Percentiles rank a stretch among this genome's conserved stretches.
Evolutionary conservation across 2,329 filamentous ascomycete species (phyloP).

Genomic region (Aspergillus clavatus): DNA sequence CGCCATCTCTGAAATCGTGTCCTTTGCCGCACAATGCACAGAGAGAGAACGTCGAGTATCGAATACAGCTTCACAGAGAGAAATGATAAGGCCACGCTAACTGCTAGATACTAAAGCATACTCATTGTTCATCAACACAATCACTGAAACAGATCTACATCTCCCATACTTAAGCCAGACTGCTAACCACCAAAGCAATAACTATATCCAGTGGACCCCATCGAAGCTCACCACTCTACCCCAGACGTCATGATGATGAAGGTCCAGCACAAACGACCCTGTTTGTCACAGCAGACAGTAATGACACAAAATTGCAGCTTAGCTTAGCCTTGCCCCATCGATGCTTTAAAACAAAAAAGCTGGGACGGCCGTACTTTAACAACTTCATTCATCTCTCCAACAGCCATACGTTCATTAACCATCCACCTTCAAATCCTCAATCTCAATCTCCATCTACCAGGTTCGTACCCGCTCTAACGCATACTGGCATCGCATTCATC

Average conservation of each 20-base stretch:
- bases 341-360: not conserved
- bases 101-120: too few species aligned
- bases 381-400: too few species aligned
- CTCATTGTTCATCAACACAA: too few species aligned
- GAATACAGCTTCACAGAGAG: not conserved
- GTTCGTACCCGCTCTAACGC: not conserved
- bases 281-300: constrained; percentile 4
- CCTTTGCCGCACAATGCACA: not conserved
- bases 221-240: too few species aligned
- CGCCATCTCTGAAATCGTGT: not conserved
- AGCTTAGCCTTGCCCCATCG: too few species aligned
- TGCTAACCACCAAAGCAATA: constrained; percentile 5
- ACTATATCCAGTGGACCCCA: constrained; percentile 8
- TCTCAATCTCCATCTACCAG: too few species aligned
- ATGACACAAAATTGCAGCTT: not conserved
- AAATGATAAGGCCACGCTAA: not conserved
- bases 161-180: too few species aligned
- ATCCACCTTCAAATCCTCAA: too few species aligned
- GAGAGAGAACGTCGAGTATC: not conserved
- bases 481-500: too few species aligned
- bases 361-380: too few species aligned
- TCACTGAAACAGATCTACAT: too few species aligned
- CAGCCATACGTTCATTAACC: too few species aligned
- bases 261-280: constrained; percentile 4
- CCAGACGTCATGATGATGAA: constrained; percentile 32